Base-by-base conservation (phyloP, 371 early-diverging fungal species). In the Zopfochytrium polystomum region DNA sequence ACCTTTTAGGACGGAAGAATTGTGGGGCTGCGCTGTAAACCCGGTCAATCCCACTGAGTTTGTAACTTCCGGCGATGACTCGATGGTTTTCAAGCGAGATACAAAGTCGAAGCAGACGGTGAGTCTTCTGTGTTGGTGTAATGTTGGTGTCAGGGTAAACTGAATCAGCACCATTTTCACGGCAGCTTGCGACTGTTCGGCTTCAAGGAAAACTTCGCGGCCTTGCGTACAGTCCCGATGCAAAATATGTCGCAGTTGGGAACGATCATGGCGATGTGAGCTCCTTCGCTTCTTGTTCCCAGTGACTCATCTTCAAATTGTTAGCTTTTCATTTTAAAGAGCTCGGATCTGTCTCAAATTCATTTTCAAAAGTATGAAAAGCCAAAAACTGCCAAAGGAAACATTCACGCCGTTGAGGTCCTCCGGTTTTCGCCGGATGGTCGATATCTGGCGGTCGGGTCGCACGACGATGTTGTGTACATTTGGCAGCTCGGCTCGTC, bases 341-440 rank as follows among this genome's bases (percentile, higher is more conserved):
- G 52, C 9, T 26, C 26, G 5, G 66, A 70, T 53, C 45, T 70
- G 23, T 35, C 50, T 1, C 70, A 65, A 57, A 59, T 52, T 22
- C 64, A 59, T 45, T 61, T 54, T 32, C 57, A 65, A 45, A 68
- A 68, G 50, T 61, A 57, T 52, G 50, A 57, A 25, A 34, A 64
- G 38, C 45, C 22, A 11, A 56, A 68, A 35, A 52, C 51, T 42
- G 46, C 55, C 30, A 57, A 55, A 31, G 27, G 61, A 2, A 56
- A 61, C 6, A 15, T 49, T 18, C 65, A 60, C 32, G 50, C 51
- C 1, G 32, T 64, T 27, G 52, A 63, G 22, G 62, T 59, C 2
- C 20, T 71, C 23, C 43, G 54, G 22, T 71, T 71, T 52, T 65
- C 67, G 3, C 71, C 71, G 13, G 54, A 62, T 50, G 71, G 67